phyloP scores from a whole-genome alignment of 2,329 filamentous ascomycete species.

The Sclerotinia spermophila region DNA sequence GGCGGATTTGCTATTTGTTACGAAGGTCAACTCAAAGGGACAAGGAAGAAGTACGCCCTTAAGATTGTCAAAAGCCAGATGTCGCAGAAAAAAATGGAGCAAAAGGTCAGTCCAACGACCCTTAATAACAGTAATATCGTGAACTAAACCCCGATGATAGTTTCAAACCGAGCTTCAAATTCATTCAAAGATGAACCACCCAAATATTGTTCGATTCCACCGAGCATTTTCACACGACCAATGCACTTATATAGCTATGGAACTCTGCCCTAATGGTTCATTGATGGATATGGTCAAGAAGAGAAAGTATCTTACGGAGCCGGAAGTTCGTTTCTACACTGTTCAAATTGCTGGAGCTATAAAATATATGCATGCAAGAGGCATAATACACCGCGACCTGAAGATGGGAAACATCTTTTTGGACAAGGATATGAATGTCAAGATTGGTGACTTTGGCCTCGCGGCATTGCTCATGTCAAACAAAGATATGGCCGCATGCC shows the following conservation, averaged over 20 bases:
- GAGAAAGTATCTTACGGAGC: conserved; percentile 83
- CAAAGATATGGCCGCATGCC: conserved; percentile 75
- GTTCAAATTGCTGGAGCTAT: conserved; percentile 95
- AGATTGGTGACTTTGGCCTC: conserved; percentile 95
- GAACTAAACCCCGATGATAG: conserved; percentile 38
- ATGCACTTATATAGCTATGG: conserved; percentile 89
- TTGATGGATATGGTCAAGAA: conserved; percentile 98
- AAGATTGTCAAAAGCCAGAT: conserved; percentile 84
- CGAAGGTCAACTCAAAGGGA: conserved; percentile 62
- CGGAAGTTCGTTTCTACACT: conserved; percentile 89
- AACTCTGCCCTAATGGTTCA: conserved; percentile 92
- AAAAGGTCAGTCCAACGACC: conserved; percentile 59
- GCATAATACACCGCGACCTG: conserved; percentile 92
- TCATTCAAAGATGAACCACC: conserved; percentile 95
- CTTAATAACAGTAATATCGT: neutral
- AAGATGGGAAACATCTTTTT: conserved; percentile 99
- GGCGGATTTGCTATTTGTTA: conserved; percentile 83
- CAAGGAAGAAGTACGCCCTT: conserved; percentile 66
- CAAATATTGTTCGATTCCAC: conserved; percentile 93
- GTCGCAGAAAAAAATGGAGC: conserved; percentile 72
- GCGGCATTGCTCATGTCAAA: conserved; percentile 89
- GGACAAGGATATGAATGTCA: conserved; percentile 92
- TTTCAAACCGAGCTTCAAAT: conserved; percentile 88
- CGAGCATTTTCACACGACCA: conserved; percentile 86
- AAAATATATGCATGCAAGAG: conserved; percentile 95